phyloP scores from a whole-genome alignment of 148 eudicot species.

The Silene conica region DNA sequence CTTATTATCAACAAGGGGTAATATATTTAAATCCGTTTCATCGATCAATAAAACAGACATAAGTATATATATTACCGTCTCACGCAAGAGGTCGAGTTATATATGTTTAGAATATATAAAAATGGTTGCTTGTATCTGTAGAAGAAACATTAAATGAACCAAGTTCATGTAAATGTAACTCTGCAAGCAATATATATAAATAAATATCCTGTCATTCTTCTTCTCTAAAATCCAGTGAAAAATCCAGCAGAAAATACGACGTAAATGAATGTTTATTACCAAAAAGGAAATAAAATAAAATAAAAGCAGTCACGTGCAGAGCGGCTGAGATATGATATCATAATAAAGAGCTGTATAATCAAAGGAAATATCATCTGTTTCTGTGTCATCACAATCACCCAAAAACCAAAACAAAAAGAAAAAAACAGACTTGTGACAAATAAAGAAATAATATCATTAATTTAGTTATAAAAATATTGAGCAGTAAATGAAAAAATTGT shows the following conservation, averaged over 20 bases:
- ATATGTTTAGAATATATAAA: background rate
- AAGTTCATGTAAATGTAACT: conserved; percentile 6
- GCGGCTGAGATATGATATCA: background rate
- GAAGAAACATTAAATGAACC: conserved; percentile 15
- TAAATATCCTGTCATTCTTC: background rate
- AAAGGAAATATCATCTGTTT: conserved; percentile 17
- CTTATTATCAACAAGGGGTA: no score
- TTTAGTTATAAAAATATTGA: background rate
- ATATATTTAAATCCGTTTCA: background rate
- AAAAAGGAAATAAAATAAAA: background rate
- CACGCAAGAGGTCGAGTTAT: no score
- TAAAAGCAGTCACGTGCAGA: background rate
- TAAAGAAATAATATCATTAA: background rate
- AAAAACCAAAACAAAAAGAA: no score
- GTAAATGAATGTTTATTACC: background rate
- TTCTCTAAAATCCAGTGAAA: background rate
- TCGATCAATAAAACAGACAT: no score
- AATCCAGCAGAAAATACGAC: background rate
- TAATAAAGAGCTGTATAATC: conserved; percentile 11
- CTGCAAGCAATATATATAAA: conserved; percentile 8
- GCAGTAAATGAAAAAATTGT: background rate
- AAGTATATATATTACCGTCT: no score
- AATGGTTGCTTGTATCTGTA: conserved; percentile 13
- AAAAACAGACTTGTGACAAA: background rate
- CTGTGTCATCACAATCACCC: conserved; percentile 22